Conservation (phyloP, 805 yeast genomes). For the Candida yuanshanica region DNA sequence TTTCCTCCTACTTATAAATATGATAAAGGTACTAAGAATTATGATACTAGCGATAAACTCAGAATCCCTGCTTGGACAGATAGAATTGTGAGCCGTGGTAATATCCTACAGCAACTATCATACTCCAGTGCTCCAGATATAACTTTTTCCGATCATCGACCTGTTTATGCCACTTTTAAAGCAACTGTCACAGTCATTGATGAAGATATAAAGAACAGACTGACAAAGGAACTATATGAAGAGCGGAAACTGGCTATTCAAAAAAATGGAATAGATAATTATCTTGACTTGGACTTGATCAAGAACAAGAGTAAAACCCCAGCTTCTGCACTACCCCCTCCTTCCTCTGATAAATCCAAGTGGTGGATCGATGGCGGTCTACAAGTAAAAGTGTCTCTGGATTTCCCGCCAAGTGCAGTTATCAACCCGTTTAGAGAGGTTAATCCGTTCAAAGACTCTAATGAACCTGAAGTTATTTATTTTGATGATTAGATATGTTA, state of each 20-base stretch:
- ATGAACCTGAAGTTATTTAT: slow-evolving; percentile 25
- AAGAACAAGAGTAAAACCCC: slow-evolving; percentile 8
- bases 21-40: slow-evolving; percentile 74
- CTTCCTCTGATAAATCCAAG: slow-evolving; percentile 71
- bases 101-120: slow-evolving; percentile 48
- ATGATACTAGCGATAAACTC: slow-evolving; percentile 88
- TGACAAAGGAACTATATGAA: slow-evolving; percentile 54
- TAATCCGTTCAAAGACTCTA: slow-evolving; percentile 64
- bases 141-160: slow-evolving; percentile 82
- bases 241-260: slow-evolving; percentile 25
- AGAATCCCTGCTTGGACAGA: slow-evolving; percentile 99
- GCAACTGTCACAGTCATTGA: slow-evolving; percentile 64
- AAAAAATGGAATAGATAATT: slow-evolving; percentile 2
- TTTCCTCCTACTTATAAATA: slow-evolving; percentile 94
- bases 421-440: slow-evolving; percentile 65
- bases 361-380: slow-evolving; percentile 92
- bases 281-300: slow-evolving; percentile 1
- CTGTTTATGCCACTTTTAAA: slow-evolving; percentile 70
- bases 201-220: slow-evolving; percentile 41
- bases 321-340: slow-evolving; percentile 65
- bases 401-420: slow-evolving; percentile 32
- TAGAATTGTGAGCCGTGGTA: slow-evolving; percentile 65
- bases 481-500: neutral
- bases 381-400: slow-evolving; percentile 46
- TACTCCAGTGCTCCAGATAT: slow-evolving; percentile 58